Conservation (phyloP, 2,329 filamentous ascomycete species). For the Stemphylium beticola region DNA sequence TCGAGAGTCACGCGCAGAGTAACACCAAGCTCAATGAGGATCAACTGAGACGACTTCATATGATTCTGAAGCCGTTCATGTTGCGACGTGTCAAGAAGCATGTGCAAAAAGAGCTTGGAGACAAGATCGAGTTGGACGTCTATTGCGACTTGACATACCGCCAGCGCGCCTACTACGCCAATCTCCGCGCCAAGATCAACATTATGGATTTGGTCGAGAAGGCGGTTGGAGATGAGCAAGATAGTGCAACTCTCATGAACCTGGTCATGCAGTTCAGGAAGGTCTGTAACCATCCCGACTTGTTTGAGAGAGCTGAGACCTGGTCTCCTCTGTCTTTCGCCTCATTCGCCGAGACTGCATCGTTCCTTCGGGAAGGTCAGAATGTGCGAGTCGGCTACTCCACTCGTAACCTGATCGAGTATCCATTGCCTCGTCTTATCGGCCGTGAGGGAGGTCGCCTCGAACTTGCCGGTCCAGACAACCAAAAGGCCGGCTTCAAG, state of each 20-base stretch:
- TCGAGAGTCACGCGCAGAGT: conserved; percentile 97
- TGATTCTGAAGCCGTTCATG: conserved; percentile 99
- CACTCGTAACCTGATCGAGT: conserved; percentile 83
- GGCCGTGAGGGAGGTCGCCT: conserved; percentile 81
- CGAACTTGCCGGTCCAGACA: conserved; percentile 74
- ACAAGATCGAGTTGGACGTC: conserved; percentile 97
- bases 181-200: conserved; percentile 94
- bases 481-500: conserved; percentile 77
- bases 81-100: conserved; percentile 99
- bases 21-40: conserved; percentile 99
- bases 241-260: conserved; percentile 97
- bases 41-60: conserved; percentile 93
- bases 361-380: conserved; percentile 87
- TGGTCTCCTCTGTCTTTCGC: conserved; percentile 82
- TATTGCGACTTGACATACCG: conserved; percentile 97
- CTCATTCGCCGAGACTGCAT: conserved; percentile 94
- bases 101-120: conserved; percentile 96
- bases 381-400: conserved; percentile 85
- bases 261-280: conserved; percentile 99
- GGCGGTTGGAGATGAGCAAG: conserved; percentile 90
- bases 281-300: conserved; percentile 96
- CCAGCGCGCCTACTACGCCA: conserved; percentile 91
- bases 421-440: conserved; percentile 79
- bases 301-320: conserved; percentile 94
- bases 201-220: conserved; percentile 99